These are phyloP conservation scores for Elsinoe ampelina DNA, from an alignment of 2,329 filamentous ascomycete species.

Conservation along the genomic window DNA sequence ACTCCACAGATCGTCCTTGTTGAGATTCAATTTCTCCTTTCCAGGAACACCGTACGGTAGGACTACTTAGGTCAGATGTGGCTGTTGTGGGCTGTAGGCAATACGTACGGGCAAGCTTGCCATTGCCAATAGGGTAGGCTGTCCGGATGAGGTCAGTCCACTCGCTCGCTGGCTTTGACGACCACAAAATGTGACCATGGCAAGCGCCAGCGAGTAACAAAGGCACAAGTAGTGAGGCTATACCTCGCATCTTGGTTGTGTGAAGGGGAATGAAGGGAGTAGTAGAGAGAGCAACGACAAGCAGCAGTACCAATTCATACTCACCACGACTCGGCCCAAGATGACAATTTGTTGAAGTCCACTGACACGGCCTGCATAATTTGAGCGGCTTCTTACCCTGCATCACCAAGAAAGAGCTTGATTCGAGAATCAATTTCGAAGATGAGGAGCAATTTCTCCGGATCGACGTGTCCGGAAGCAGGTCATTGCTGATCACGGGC, in stretches of 20 bases:
- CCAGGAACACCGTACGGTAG: conserved; percentile 38
- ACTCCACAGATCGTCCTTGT: conserved; percentile 43
- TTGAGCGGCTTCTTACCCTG: not conserved
- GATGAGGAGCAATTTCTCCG: conserved; percentile 16
- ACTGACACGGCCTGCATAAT: not conserved
- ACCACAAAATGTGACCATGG: conserved; percentile 11
- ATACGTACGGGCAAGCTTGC: conserved; percentile 34
- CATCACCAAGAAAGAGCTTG: not conserved
- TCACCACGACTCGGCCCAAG: too few species aligned
- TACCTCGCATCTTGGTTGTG: not conserved
- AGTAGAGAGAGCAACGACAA: not conserved
- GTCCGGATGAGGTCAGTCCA: conserved; percentile 15
- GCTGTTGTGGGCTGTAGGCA: not conserved
- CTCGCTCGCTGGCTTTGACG: conserved; percentile 8
- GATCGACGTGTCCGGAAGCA: conserved; percentile 10
- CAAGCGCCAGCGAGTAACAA: not conserved
- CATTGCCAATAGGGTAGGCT: conserved; percentile 42
- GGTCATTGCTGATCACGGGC: not conserved
- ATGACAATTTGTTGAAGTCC: not conserved
- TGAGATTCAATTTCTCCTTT: conserved; percentile 36
- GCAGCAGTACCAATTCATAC: too few species aligned
- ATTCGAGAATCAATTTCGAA: not conserved
- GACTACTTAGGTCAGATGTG: conserved; percentile 21
- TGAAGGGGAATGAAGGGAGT: not conserved
- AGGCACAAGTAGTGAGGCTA: not conserved